Conservation (phyloP, 2,329 filamentous ascomycete genomes). For the Herpomyces periplanetae region DNA sequence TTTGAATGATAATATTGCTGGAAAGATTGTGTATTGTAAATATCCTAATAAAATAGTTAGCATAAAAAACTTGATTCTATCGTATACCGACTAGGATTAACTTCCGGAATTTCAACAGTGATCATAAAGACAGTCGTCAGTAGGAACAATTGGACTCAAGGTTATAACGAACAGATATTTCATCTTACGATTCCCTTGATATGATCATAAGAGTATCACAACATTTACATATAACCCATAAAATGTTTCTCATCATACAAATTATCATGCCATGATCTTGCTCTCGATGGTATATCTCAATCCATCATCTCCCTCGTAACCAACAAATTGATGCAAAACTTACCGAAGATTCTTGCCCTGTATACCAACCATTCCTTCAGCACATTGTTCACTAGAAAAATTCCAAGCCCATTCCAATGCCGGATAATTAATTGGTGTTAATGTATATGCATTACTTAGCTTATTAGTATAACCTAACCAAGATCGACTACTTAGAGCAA, state of each 20-base stretch:
- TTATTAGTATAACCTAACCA: constrained; percentile 83
- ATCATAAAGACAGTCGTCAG: constrained; percentile 17
- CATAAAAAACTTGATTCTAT: constrained; percentile 5
- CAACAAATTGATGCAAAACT: constrained; percentile 7
- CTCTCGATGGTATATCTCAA: too few species aligned
- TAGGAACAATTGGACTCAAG: constrained; percentile 96
- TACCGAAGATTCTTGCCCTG: constrained; percentile 60
- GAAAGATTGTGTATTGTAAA: constrained; percentile 61
- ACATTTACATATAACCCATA: too few species aligned
- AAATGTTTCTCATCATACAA: too few species aligned
- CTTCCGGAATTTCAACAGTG: constrained; percentile 7
- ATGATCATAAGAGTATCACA: too few species aligned
- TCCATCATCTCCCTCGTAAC: too few species aligned
- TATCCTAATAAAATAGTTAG: constrained; percentile 15
- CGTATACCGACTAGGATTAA: constrained; percentile 2
- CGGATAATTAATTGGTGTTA: constrained; percentile 61
- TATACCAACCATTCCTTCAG: constrained; percentile 72
- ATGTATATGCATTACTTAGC: constrained; percentile 49
- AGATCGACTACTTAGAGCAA: constrained; percentile 66
- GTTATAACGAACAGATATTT: too few species aligned
- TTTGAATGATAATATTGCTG: constrained; percentile 51
- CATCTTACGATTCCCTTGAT: too few species aligned
- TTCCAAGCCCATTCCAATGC: constrained; percentile 79
- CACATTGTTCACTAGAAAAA: constrained; percentile 74
- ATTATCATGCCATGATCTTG: too few species aligned